phyloP scores from a whole-genome alignment of 768 basidiomycete genomes.

The Brasilioporus rufonigricans region DNA sequence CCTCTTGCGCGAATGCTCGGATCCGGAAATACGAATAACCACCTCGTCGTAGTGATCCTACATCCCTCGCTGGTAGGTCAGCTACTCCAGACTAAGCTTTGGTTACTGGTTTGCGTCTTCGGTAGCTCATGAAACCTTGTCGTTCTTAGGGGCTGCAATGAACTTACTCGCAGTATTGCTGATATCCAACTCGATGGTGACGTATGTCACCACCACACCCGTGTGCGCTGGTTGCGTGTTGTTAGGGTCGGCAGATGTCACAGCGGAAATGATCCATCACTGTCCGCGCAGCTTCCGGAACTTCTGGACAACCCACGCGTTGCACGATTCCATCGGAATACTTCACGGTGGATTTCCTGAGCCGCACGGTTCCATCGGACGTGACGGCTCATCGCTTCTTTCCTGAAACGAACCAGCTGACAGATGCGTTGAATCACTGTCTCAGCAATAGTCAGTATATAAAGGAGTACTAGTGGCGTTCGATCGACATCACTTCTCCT shows the following conservation, averaged over 20 bases:
- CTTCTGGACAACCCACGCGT: not conserved
- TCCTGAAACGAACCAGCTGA: slow-evolving; percentile 2
- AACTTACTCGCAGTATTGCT: not conserved
- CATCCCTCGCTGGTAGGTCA: not conserved
- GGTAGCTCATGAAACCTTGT: not conserved
- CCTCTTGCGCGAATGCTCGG: slow-evolving; percentile 9
- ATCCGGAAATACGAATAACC: slow-evolving; percentile 1
- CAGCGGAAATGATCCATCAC: not conserved
- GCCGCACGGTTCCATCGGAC: slow-evolving; percentile 26
- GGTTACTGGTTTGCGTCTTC: not conserved
- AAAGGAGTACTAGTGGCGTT: not conserved
- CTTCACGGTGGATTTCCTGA: not conserved
- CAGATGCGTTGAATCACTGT: not conserved
- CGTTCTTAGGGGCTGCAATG: not conserved
- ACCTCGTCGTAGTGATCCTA: not conserved
- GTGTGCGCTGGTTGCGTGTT: not conserved
- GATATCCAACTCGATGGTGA: not conserved
- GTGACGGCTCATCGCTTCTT: not conserved
- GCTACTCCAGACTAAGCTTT: not conserved
- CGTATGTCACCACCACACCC: not conserved
- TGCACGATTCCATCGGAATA: slow-evolving; percentile 26
- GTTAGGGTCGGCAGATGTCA: not conserved
- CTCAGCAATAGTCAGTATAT: not conserved
- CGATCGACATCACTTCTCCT: not conserved
- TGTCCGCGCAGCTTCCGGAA: not conserved